These are phyloP conservation scores for Ascochyta rabiei DNA, from an alignment of 2,329 filamentous ascomycete genomes.

Conservation along the genomic window DNA sequence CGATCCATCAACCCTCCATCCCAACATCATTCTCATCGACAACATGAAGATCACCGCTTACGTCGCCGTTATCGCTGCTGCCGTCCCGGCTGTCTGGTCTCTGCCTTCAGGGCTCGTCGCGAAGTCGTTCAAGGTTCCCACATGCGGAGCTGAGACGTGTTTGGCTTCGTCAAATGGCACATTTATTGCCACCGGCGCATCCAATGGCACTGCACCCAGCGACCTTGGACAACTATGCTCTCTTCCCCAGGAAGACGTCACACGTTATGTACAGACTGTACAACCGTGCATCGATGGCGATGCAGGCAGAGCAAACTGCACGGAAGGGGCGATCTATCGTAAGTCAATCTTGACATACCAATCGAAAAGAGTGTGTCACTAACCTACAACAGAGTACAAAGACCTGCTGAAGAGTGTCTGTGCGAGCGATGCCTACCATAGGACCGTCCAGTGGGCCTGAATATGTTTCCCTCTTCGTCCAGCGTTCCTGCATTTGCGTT, in stretches of 20 bases:
- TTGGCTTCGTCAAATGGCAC: slow-evolving; percentile 17
- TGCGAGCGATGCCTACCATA: slow-evolving; percentile 17
- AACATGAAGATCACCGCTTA: slow-evolving; percentile 18
- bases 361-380: not conserved
- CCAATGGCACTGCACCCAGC: slow-evolving; percentile 9
- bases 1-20: not conserved
- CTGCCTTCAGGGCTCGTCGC: slow-evolving; percentile 9
- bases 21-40: not conserved
- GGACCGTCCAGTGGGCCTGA: slow-evolving; percentile 16
- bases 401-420: slow-evolving; percentile 19
- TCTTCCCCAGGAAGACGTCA: slow-evolving; percentile 22
- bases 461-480: not conserved
- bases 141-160: slow-evolving; percentile 24
- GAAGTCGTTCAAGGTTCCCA: slow-evolving; percentile 14
- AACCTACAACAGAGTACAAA: slow-evolving; percentile 25
- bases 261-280: slow-evolving; percentile 22
- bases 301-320: slow-evolving; percentile 17
- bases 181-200: slow-evolving; percentile 10
- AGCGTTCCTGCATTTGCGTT: slow-evolving; percentile 3
- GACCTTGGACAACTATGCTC: slow-evolving; percentile 24
- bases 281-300: slow-evolving; percentile 27
- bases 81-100: slow-evolving; percentile 14
- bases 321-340: slow-evolving; percentile 25
- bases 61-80: slow-evolving; percentile 14
- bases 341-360: not conserved